Evolutionary conservation across 2,329 filamentous ascomycete genomes (phyloP).

Genomic region (Tolypocladium guangdongense): DNA sequence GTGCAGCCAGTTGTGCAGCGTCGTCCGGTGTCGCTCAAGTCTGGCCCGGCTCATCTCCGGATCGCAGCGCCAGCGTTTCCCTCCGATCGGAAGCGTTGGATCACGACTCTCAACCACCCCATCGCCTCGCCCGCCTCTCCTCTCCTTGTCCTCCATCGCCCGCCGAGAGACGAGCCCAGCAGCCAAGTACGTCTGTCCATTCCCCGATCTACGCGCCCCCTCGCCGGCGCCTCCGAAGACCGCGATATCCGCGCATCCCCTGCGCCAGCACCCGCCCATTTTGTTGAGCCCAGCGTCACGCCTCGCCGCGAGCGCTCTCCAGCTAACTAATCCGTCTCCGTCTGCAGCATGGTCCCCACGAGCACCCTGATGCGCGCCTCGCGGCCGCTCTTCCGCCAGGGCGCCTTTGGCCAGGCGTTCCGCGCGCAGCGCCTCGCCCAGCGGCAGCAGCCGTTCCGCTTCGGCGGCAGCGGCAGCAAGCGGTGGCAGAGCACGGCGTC

Average conservation of each 20-base stretch:
- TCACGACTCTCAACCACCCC: background rate
- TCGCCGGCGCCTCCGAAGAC: background rate
- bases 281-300: background rate
- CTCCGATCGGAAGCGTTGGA: background rate
- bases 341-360: conserved; percentile 31
- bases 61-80: background rate
- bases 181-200: background rate
- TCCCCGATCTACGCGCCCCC: background rate
- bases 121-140: background rate
- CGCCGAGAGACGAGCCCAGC: background rate
- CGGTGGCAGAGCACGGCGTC: conserved; percentile 63
- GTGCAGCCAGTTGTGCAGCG: background rate
- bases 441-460: conserved; percentile 19
- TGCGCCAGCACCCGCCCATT: background rate
- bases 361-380: conserved; percentile 41
- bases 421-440: conserved; percentile 18
- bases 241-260: background rate
- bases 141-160: background rate
- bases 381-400: conserved; percentile 45
- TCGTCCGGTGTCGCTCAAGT: background rate
- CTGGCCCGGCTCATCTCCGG: background rate
- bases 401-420: conserved; percentile 36
- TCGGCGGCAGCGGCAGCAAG: conserved; percentile 31
- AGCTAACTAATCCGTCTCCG: background rate
- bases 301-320: background rate